Percentiles rank a stretch among this genome's conserved stretches.
These are phyloP conservation scores for Basipetospora sp. DNA, from an alignment of 2,329 filamentous ascomycete species.

Conservation along the genomic window DNA sequence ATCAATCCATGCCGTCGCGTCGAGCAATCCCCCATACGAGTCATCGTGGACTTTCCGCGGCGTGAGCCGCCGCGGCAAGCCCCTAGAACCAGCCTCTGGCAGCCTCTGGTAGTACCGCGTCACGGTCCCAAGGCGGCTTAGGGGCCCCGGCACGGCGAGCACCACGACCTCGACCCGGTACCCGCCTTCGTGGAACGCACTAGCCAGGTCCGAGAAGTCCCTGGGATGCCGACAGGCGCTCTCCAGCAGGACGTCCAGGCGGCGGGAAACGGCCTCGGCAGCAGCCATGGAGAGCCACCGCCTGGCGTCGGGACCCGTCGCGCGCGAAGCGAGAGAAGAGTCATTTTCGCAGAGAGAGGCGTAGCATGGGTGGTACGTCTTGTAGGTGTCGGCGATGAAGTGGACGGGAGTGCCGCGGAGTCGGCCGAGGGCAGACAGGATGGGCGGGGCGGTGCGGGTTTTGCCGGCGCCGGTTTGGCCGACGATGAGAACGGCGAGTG, in stretches of 20 bases:
- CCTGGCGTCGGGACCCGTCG: slow-evolving; percentile 26
- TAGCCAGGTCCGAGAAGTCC: slow-evolving; percentile 24
- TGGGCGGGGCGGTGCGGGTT: slow-evolving; percentile 25
- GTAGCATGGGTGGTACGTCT: slow-evolving; percentile 31
- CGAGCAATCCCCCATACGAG: slow-evolving; percentile 24
- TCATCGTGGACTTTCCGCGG: slow-evolving; percentile 30
- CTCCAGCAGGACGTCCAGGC: slow-evolving; percentile 27
- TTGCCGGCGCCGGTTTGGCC: slow-evolving; percentile 37
- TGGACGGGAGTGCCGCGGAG: slow-evolving; percentile 16
- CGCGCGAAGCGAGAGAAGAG: slow-evolving; percentile 21
- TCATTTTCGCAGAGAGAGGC: slow-evolving; percentile 14
- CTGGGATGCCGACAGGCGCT: slow-evolving; percentile 28
- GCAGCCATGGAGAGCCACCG: slow-evolving; percentile 29
- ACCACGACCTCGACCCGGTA: slow-evolving; percentile 27
- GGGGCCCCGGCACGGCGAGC: slow-evolving; percentile 26
- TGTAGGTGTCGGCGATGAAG: slow-evolving; percentile 35
- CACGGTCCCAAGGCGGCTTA: slow-evolving; percentile 29
- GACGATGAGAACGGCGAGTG: slow-evolving; percentile 28
- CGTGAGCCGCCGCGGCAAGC: slow-evolving; percentile 26
- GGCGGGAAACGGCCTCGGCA: slow-evolving; percentile 15
- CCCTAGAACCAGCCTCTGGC: slow-evolving; percentile 20
- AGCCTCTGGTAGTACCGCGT: slow-evolving; percentile 22
- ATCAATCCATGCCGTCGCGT: slow-evolving; percentile 24
- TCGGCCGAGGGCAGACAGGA: slow-evolving; percentile 19
- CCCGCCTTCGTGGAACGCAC: slow-evolving; percentile 17